phyloP scores from a whole-genome alignment of 768 basidiomycete species.

The Myochromella boudieri region DNA sequence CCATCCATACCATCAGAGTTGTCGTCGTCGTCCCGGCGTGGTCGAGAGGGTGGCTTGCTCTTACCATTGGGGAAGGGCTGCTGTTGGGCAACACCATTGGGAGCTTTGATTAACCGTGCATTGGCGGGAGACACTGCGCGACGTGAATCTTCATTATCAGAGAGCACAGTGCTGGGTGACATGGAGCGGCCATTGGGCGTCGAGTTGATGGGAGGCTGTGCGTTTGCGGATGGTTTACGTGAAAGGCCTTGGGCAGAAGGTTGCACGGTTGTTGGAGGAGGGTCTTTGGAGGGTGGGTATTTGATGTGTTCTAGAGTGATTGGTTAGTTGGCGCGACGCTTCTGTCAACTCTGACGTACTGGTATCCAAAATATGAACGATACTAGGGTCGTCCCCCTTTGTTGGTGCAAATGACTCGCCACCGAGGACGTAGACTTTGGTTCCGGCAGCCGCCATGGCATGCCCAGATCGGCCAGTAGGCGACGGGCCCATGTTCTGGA shows the following conservation, averaged over 20 bases:
- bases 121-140: conserved; percentile 67
- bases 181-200: conserved; percentile 49
- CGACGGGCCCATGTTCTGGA: conserved; percentile 98
- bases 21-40: conserved; percentile 46
- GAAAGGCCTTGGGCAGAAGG: conserved; percentile 17
- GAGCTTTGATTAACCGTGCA: conserved; percentile 39
- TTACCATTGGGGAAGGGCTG: conserved; percentile 44
- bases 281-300: conserved; percentile 23
- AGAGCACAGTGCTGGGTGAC: conserved; percentile 55
- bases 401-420: conserved; percentile 84
- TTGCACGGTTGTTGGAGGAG: conserved; percentile 16
- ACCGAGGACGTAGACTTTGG: conserved; percentile 89
- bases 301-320: conserved; percentile 25
- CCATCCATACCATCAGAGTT: conserved; percentile 61
- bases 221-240: conserved; percentile 47
- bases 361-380: conserved; percentile 93
- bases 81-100: conserved; percentile 43
- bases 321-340: conserved; percentile 8
- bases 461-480: conserved; percentile 93
- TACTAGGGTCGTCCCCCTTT: conserved; percentile 73
- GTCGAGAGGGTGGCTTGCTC: conserved; percentile 52
- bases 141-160: conserved; percentile 57
- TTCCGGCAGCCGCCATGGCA: conserved; percentile 94
- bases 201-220: conserved; percentile 27
- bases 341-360: conserved; percentile 57